Conservation (phyloP, 306 rosid genomes). For the Urtica urens region DNA sequence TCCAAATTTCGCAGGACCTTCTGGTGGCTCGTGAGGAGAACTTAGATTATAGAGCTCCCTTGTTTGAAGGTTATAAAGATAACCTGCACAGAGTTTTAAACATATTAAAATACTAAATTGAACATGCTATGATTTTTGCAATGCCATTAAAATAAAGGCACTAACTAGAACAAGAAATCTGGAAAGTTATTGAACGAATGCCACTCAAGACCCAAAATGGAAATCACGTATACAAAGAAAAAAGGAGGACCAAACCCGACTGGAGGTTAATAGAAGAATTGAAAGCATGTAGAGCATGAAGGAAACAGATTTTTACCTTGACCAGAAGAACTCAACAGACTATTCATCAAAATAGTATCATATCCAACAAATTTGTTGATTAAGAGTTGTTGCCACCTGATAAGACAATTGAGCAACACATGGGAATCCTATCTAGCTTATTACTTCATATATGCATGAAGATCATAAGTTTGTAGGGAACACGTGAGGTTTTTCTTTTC, state of each 20-base stretch:
- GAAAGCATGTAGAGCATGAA: background rate
- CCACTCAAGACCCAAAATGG: too few relatives aligned
- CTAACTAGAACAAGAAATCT: too few relatives aligned
- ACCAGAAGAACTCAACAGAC: constrained; percentile 85
- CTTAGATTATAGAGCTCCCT: constrained; percentile 93
- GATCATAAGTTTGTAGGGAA: too few relatives aligned
- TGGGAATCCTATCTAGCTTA: constrained; percentile 4
- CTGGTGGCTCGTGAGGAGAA: constrained; percentile 58
- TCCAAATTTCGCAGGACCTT: constrained; percentile 91
- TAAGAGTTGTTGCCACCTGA: constrained; percentile 98
- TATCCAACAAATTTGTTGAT: constrained; percentile 94
- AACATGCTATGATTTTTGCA: background rate
- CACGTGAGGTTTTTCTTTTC: too few relatives aligned
- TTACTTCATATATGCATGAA: background rate
- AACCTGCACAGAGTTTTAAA: constrained; percentile 49
- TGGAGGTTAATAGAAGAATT: background rate
- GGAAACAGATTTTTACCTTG: constrained; percentile 45
- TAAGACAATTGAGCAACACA: constrained; percentile 12
- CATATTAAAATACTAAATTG: constrained; percentile 20
- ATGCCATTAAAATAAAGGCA: too few relatives aligned
- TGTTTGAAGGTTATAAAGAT: constrained; percentile 78
- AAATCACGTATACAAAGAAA: background rate
- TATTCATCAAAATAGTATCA: constrained; percentile 96
- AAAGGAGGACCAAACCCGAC: too few relatives aligned
- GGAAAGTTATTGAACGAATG: too few relatives aligned